Conservation (phyloP, 2,329 filamentous ascomycete genomes). For the Clonostachys solani region DNA sequence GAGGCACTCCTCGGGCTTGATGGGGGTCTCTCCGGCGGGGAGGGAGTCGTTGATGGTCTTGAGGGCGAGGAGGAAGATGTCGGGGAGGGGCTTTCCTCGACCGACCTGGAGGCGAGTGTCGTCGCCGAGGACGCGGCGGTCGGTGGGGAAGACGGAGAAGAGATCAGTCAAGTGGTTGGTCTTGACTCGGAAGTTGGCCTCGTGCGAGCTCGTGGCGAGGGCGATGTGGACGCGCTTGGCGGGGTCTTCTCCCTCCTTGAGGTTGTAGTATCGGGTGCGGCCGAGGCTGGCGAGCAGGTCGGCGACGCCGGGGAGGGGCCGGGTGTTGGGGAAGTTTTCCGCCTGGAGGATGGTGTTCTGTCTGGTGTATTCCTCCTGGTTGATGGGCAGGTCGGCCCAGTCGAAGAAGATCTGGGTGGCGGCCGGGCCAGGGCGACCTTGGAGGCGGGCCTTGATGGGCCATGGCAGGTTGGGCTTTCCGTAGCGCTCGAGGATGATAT, state of each 20-base stretch:
- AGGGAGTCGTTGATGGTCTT: conserved; percentile 78
- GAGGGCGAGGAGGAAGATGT: conserved; percentile 89
- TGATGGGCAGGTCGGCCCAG: conserved; percentile 84
- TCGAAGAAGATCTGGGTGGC: conserved; percentile 57
- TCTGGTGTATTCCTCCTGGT: conserved; percentile 59
- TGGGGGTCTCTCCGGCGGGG: conserved; percentile 53
- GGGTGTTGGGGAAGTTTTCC: conserved; percentile 67
- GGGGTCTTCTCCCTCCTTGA: conserved; percentile 14
- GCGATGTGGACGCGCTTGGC: conserved; percentile 66
- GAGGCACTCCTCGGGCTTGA: conserved; percentile 81
- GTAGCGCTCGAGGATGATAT: conserved; percentile 75
- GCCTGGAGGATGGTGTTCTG: conserved; percentile 61
- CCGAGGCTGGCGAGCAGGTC: conserved; percentile 60
- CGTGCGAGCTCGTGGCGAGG: conserved; percentile 76
- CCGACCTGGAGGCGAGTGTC: conserved; percentile 73
- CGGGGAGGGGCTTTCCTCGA: conserved; percentile 88
- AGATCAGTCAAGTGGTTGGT: conserved; percentile 56
- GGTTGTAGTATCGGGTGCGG: conserved; percentile 45
- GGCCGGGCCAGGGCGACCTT: conserved; percentile 50
- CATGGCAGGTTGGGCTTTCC: conserved; percentile 75
- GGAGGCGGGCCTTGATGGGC: conserved; percentile 86
- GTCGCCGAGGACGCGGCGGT: conserved; percentile 80
- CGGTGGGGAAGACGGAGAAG: conserved; percentile 60
- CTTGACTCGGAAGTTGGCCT: conserved; percentile 72
- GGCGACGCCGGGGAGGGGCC: conserved; percentile 74